Evolutionary conservation across 805 yeast genomes (phyloP).

Genomic region (Metschnikowia arizonensis): DNA sequence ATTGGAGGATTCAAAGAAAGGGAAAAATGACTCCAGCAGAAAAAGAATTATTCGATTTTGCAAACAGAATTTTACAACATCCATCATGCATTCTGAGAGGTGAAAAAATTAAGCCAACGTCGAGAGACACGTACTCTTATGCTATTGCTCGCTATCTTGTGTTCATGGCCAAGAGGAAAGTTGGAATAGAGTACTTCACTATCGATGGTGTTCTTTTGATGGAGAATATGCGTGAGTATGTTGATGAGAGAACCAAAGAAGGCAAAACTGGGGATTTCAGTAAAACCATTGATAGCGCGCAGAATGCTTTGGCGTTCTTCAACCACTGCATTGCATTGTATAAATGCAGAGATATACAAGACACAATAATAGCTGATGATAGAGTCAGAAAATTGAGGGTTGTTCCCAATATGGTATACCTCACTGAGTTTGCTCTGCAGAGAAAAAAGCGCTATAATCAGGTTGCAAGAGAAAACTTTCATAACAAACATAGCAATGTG

Average conservation of each 20-base stretch:
- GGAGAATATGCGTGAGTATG: neutral
- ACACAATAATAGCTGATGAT: neutral
- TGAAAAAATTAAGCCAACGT: neutral
- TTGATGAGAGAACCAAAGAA: neutral
- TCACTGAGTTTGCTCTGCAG: neutral
- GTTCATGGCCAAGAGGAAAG: slow-evolving; percentile 1
- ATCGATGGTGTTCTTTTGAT: slow-evolving; percentile 1
- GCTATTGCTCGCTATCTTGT: slow-evolving; percentile 4
- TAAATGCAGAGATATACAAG: neutral
- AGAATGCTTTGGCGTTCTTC: slow-evolving; percentile 1
- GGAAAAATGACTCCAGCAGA: neutral
- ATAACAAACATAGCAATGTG: neutral
- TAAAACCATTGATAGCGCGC: neutral
- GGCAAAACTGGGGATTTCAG: neutral
- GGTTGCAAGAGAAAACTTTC: neutral
- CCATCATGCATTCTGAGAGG: slow-evolving; percentile 1
- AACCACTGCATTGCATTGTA: slow-evolving; percentile 1
- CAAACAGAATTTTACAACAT: neutral
- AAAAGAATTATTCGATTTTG: neutral
- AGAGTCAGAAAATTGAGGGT: neutral
- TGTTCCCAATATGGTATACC: neutral
- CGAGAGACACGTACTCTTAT: slow-evolving; percentile 2
- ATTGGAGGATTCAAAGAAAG: neutral
- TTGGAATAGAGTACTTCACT: neutral
- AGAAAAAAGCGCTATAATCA: neutral